Percentiles rank a stretch among this genome's conserved stretches.
Evolutionary conservation across 345 rosid genomes (phyloP).

Genomic region (Populus davidiana): DNA sequence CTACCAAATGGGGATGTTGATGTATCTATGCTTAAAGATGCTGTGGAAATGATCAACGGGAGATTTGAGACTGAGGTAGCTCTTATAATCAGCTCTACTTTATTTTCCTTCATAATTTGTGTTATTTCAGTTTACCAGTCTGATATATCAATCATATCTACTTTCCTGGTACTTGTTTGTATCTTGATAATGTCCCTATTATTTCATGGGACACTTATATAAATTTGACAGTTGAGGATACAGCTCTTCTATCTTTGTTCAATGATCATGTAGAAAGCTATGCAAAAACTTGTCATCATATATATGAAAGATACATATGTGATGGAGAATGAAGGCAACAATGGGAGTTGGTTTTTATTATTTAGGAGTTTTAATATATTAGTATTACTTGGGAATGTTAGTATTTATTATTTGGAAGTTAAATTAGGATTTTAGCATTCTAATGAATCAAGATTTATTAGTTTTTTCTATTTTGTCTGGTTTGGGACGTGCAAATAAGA

Average conservation of each 20-base stretch:
- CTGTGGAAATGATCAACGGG: constrained; percentile 63
- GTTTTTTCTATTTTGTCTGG: too few relatives aligned
- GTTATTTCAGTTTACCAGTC: not conserved
- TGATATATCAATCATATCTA: not conserved
- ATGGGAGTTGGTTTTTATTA: too few relatives aligned
- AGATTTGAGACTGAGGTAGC: constrained; percentile 83
- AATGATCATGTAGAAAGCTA: not conserved
- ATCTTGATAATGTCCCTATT: not conserved
- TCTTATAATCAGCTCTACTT: not conserved
- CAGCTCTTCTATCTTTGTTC: not conserved
- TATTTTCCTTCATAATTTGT: constrained; percentile 1
- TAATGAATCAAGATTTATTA: too few relatives aligned
- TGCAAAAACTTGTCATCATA: not conserved
- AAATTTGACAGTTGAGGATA: not conserved
- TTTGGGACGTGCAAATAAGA: too few relatives aligned
- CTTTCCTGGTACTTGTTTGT: not conserved
- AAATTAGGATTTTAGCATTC: too few relatives aligned
- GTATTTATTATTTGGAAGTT: too few relatives aligned
- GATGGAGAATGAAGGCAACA: not conserved
- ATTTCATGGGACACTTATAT: not conserved
- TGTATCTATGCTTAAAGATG: constrained; percentile 79
- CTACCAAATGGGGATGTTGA: constrained; percentile 77
- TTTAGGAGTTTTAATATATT: too few relatives aligned
- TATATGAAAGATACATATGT: not conserved
- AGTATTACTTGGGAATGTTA: too few relatives aligned